Evolutionary conservation across 2,329 filamentous ascomycete species (phyloP).

Genomic region (Microsporum ferrugineum): DNA sequence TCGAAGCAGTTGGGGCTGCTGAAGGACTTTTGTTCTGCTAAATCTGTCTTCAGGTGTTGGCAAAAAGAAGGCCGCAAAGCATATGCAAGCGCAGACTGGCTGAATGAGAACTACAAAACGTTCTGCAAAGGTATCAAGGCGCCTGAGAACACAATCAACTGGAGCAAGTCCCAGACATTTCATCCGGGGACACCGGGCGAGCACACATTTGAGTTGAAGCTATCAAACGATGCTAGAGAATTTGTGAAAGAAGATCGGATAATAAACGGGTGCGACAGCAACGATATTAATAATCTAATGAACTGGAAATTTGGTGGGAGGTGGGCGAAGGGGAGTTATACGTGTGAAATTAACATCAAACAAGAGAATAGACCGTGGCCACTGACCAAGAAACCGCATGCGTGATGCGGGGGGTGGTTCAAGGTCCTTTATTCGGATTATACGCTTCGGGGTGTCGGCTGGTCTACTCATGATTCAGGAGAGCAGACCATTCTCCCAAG

Average conservation of each 20-base stretch:
- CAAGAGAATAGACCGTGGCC: constrained; percentile 18
- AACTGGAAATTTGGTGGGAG: constrained; percentile 21
- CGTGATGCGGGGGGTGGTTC: constrained; percentile 17
- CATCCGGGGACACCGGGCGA: constrained; percentile 21
- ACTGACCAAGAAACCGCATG: constrained; percentile 14
- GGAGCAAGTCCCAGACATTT: constrained; percentile 15
- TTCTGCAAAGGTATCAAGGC: constrained; percentile 20
- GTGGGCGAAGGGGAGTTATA: constrained; percentile 18
- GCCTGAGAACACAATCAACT: constrained; percentile 3
- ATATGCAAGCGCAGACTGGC: constrained; percentile 16
- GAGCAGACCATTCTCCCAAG: constrained; percentile 17
- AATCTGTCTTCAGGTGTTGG: constrained; percentile 21
- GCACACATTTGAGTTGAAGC: constrained; percentile 14
- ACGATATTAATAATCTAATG: constrained; percentile 20
- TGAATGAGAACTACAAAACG: constrained; percentile 21
- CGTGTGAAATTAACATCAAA: constrained; percentile 18
- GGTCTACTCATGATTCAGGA: constrained; percentile 19
- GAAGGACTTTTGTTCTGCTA: constrained; percentile 10
- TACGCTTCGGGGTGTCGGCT: constrained; percentile 19
- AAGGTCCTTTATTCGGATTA: constrained; percentile 15
- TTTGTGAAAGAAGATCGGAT: constrained; percentile 14
- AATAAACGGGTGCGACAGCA: constrained; percentile 23
- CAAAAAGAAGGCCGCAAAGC: constrained; percentile 17
- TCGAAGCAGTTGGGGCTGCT: constrained; percentile 15
- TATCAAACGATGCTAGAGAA: constrained; percentile 6